Percentiles rank a stretch among this genome's conserved stretches.
These are phyloP conservation scores for Candida palmyrensis DNA, from an alignment of 805 yeast species.

Conservation along the genomic window DNA sequence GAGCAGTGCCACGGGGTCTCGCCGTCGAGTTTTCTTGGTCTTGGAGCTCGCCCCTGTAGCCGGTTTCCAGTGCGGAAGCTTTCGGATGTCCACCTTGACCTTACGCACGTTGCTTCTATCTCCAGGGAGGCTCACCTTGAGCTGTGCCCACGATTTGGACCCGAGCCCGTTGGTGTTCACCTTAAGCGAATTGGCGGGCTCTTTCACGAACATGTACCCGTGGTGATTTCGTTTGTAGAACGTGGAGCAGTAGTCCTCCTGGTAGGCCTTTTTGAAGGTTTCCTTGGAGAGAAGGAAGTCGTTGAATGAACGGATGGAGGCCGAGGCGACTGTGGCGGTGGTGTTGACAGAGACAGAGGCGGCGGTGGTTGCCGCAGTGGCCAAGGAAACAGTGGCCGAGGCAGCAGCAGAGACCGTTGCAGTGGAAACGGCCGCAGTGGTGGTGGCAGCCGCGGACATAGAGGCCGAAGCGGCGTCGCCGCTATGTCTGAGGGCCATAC, in stretches of 20 bases:
- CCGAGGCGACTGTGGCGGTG: too few species aligned
- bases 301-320: conserved; percentile 1
- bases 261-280: conserved; percentile 6
- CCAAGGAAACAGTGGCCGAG: too few species aligned
- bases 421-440: too few species aligned
- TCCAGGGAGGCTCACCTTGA: conserved; percentile 15
- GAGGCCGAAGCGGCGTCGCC: too few species aligned
- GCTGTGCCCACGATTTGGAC: conserved; percentile 20
- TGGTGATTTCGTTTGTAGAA: conserved; percentile 27
- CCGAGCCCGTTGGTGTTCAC: conserved; percentile 17
- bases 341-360: too few species aligned
- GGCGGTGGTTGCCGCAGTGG: too few species aligned
- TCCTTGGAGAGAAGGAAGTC: conserved; percentile 2
- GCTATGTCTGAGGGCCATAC: too few species aligned
- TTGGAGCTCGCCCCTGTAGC: conserved; percentile 8
- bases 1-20: too few species aligned
- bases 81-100: conserved; percentile 20
- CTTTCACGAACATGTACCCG: conserved; percentile 32
- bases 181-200: conserved; percentile 22
- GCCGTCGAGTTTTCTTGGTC: neutral
- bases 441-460: too few species aligned
- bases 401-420: too few species aligned
- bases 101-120: conserved; percentile 7
- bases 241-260: conserved; percentile 25
- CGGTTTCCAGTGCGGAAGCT: conserved; percentile 24